Conservation (phyloP, 2,329 filamentous ascomycete genomes). For the Orbilia ellipsospora region DNA sequence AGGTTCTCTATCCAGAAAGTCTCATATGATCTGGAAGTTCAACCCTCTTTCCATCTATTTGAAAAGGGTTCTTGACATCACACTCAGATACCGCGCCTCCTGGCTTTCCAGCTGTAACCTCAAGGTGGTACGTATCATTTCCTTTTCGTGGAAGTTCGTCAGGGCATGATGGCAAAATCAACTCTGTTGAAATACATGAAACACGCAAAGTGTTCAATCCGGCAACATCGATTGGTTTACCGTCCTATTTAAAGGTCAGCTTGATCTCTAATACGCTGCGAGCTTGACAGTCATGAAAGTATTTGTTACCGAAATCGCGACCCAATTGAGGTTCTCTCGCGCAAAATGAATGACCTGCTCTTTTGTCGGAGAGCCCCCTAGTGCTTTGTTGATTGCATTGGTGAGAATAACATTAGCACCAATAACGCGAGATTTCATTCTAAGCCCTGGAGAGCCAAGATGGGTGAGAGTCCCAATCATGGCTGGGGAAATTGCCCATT, state of each 20-base stretch:
- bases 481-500: slow-evolving; percentile 20
- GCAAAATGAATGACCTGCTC: slow-evolving; percentile 33
- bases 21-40: slow-evolving; percentile 23
- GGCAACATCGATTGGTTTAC: slow-evolving; percentile 21
- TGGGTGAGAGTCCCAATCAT: slow-evolving; percentile 47
- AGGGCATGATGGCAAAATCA: slow-evolving; percentile 22
- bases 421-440: slow-evolving; percentile 31
- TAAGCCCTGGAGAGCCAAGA: slow-evolving; percentile 29
- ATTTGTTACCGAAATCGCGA: slow-evolving; percentile 23
- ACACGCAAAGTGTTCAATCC: slow-evolving; percentile 35
- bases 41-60: slow-evolving; percentile 24
- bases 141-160: slow-evolving; percentile 36
- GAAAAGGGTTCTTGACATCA: slow-evolving; percentile 29
- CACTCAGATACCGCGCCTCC: slow-evolving; percentile 32
- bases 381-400: slow-evolving; percentile 14
- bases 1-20: slow-evolving; percentile 2
- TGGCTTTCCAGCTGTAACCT: slow-evolving; percentile 31
- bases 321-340: slow-evolving; percentile 30
- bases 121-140: slow-evolving; percentile 36
- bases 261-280: not conserved
- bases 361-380: slow-evolving; percentile 9
- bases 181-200: slow-evolving; percentile 46
- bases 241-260: slow-evolving; percentile 11
- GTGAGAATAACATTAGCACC: slow-evolving; percentile 43
- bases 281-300: not conserved